phyloP scores from a whole-genome alignment of 305 asterid genomes.

The Coffea humblotiana region DNA sequence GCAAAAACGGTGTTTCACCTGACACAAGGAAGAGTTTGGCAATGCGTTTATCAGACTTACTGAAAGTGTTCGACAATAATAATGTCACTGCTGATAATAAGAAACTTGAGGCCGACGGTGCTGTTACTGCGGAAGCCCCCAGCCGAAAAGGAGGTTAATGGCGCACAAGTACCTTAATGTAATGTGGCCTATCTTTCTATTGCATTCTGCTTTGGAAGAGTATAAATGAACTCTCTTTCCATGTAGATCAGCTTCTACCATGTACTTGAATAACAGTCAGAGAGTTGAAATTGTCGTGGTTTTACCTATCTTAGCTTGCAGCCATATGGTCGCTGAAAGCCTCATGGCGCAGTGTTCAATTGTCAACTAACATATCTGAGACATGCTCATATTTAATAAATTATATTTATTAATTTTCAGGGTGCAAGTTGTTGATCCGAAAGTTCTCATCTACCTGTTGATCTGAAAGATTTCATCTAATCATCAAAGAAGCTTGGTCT shows the following conservation, averaged over 20 bases:
- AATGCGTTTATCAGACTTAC: slow-evolving; percentile 36
- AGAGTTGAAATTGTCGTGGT: background rate
- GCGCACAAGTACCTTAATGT: too few relatives aligned
- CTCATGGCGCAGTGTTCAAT: background rate
- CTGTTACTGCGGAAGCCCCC: background rate
- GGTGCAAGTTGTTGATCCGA: too few relatives aligned
- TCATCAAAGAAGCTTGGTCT: background rate
- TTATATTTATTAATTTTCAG: too few relatives aligned
- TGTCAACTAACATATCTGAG: background rate
- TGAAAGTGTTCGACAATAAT: slow-evolving; percentile 11
- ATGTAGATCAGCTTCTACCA: background rate
- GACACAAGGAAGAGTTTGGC: slow-evolving; percentile 68
- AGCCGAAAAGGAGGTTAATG: background rate
- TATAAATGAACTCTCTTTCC: too few relatives aligned
- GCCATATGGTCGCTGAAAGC: background rate
- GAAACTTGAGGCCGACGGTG: background rate
- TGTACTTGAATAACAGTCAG: background rate
- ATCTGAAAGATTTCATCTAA: too few relatives aligned
- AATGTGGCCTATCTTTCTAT: too few relatives aligned
- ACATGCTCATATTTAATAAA: background rate
- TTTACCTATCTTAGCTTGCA: background rate
- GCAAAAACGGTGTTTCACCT: slow-evolving; percentile 82
- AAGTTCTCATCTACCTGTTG: too few relatives aligned
- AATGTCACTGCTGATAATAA: background rate
- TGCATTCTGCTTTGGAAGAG: too few relatives aligned